A percentile compares a stretch with the other conserved stretches of the same genome.
Conservation (phyloP, 495 filamentous ascomycete genomes). For the Emericellopsis terricola region DNA sequence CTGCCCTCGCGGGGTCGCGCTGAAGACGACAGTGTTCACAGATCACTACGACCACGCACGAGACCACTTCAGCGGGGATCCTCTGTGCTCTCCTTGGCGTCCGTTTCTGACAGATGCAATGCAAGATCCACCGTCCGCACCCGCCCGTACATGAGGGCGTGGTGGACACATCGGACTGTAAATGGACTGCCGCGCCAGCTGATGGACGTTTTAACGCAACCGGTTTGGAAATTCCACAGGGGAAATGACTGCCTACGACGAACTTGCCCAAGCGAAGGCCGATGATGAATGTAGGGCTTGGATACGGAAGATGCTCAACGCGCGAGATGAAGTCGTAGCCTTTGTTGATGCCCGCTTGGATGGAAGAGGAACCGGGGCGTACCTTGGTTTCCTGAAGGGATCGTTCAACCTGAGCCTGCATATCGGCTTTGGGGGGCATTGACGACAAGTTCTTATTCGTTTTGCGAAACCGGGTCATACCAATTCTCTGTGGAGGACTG, state of each 20-base stretch:
- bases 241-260: conserved; percentile 6
- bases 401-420: conserved; percentile 17
- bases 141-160: too few species aligned
- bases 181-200: too few species aligned
- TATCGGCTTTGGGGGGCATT: conserved; percentile 11
- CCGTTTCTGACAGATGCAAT: too few species aligned
- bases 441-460: conserved; percentile 5
- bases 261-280: conserved; percentile 8
- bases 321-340: conserved; percentile 8
- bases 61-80: too few species aligned
- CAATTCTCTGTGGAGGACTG: conserved; percentile 8
- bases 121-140: too few species aligned
- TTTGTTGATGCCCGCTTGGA: conserved; percentile 13
- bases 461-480: not conserved
- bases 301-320: conserved; percentile 6
- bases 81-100: too few species aligned
- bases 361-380: conserved; percentile 11
- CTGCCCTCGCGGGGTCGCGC: too few species aligned
- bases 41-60: too few species aligned
- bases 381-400: conserved; percentile 13
- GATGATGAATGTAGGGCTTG: conserved; percentile 10
- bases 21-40: too few species aligned
- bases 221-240: too few species aligned
- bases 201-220: too few species aligned
- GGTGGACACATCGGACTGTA: too few species aligned